Conservation (phyloP, 2,329 filamentous ascomycete genomes). For the Stylonectria norvegica region DNA sequence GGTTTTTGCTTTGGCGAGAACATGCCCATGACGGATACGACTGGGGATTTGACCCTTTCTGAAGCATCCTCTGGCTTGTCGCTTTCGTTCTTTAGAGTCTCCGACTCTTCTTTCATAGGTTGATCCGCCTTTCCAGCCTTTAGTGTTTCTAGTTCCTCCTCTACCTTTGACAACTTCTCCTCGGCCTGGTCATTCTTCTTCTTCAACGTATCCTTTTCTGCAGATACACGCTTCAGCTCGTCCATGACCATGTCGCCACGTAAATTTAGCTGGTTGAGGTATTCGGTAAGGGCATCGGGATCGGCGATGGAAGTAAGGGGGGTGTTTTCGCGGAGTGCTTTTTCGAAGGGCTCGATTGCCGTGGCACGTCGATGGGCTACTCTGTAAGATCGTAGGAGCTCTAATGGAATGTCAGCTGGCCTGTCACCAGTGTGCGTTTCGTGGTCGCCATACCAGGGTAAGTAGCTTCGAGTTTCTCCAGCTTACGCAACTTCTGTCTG, state of each 20-base stretch:
- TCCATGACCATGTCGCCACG: constrained; percentile 93
- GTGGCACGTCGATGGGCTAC: constrained; percentile 83
- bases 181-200: constrained; percentile 70
- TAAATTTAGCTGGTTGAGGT: constrained; percentile 79
- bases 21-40: constrained; percentile 46
- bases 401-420: constrained; percentile 32
- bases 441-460: constrained; percentile 65
- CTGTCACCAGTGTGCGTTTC: not conserved
- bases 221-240: constrained; percentile 81
- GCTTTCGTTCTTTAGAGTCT: constrained; percentile 26
- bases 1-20: constrained; percentile 48
- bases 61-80: constrained; percentile 26
- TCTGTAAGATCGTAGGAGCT: constrained; percentile 86
- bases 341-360: constrained; percentile 90
- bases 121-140: constrained; percentile 34
- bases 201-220: constrained; percentile 76
- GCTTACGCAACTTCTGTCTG: constrained; percentile 69
- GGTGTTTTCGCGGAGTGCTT: constrained; percentile 85
- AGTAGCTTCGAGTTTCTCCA: constrained; percentile 85
- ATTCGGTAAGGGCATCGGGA: constrained; percentile 80
- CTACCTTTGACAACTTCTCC: constrained; percentile 57
- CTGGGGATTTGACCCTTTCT: constrained; percentile 42
- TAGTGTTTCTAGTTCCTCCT: constrained; percentile 59
- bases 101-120: constrained; percentile 29
- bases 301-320: constrained; percentile 86